Percentiles rank a stretch among this genome's conserved stretches.
These are phyloP conservation scores for Ottelia alismoides DNA, from an alignment of 106 monocot genomes.

Conservation along the genomic window DNA sequence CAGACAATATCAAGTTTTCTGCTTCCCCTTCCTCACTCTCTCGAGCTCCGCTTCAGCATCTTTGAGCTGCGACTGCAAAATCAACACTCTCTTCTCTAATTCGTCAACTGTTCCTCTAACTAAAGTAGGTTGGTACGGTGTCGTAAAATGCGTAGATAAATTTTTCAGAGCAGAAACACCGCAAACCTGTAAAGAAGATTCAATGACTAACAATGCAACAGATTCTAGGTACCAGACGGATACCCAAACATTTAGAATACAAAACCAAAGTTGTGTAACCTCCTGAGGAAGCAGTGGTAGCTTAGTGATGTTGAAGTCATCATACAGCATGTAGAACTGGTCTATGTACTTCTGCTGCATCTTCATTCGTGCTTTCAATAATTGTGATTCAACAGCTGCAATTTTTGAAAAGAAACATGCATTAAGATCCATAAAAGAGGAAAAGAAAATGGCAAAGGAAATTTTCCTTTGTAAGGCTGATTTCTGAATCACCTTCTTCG, in stretches of 20 bases:
- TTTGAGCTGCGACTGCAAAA: constrained; percentile 44
- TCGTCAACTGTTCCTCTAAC: constrained; percentile 48
- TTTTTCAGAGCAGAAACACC: constrained; percentile 66
- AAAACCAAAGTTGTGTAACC: constrained; percentile 21
- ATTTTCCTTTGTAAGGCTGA: background rate
- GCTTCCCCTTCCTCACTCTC: constrained; percentile 49
- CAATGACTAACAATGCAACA: background rate
- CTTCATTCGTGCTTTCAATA: constrained; percentile 58
- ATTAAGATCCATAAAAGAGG: background rate
- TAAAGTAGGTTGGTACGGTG: constrained; percentile 50
- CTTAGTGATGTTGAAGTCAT: constrained; percentile 89
- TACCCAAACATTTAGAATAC: background rate
- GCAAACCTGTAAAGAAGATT: constrained; percentile 43
- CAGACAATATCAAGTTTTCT: constrained; percentile 29
- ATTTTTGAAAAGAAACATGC: background rate
- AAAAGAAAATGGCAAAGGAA: background rate
- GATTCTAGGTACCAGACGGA: background rate
- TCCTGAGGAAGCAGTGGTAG: constrained; percentile 83
- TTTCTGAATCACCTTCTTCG: constrained; percentile 40
- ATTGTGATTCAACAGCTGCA: constrained; percentile 64
- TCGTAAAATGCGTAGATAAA: constrained; percentile 53
- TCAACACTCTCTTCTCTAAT: constrained; percentile 45
- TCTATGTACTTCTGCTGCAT: constrained; percentile 95
- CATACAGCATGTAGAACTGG: constrained; percentile 87
- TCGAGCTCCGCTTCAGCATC: constrained; percentile 53